Base-by-base conservation (phyloP, 352 stramenopile species). In the Globisporangium iwayamae region DNA sequence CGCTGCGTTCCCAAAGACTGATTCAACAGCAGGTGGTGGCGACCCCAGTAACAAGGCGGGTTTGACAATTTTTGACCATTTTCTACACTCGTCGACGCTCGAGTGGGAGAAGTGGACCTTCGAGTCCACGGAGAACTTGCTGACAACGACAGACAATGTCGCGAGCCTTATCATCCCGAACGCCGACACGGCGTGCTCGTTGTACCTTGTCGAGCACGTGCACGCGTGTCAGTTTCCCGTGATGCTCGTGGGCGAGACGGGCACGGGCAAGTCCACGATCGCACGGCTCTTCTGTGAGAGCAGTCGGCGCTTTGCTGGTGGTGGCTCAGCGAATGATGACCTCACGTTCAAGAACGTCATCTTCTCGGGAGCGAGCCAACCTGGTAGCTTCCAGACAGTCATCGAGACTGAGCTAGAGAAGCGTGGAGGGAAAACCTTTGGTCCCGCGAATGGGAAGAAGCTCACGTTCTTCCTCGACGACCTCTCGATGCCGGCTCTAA, bases 41-140 rank as follows among this genome's bases (percentile, higher is more conserved):
- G 36, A 41, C 8, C 2, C 36, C 36, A 41, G 36, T 41, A 41
- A 9, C 14, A 38, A 56, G 72, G 59, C 25, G 8, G 41, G 4
- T 30, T 36, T 83, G 55, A 97, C 90, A 20, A 85, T 98, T 39
- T 98, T 97, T 57, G 94, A 98, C 48, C 96, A 93, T 65, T 92
- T 88, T 32, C 75, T 98, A 16, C 92, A 97, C 66, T 67, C 79
- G 7, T 90, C 90, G 56, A 96, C 89, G 13, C 84, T 97, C 25
- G 89, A 96, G 48, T 98, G 91, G 91, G 89, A 96, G 62, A 81
- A 81, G 36, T 98, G 91, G 90, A 63, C 66, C 38, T 67, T 85
- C 7, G 82, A 90, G 22, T 46, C 57, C 14, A 65, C 11, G 18
- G 66, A 83, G n/a, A 65, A 53, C 43, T 57, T 70, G 16, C 38